Percentiles rank a stretch among this genome's conserved stretches.
phyloP scores from a whole-genome alignment of 1,284 basidiomycete species.

The Ganoderma resinaceum region DNA sequence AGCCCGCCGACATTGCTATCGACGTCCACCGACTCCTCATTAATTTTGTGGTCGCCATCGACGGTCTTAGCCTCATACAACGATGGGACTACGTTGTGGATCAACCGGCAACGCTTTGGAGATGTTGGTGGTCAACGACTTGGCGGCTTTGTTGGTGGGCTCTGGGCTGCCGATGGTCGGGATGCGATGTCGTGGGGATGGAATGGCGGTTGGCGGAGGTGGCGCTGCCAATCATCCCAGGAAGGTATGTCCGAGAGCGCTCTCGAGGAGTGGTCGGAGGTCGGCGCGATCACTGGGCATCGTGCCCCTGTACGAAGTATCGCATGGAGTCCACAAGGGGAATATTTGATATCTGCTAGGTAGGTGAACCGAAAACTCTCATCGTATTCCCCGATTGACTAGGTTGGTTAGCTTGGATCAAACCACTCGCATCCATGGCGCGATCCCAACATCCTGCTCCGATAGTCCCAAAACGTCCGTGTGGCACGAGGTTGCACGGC shows the following conservation, averaged over 20 bases:
- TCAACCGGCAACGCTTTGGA: slow-evolving; percentile 88
- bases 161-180: slow-evolving; percentile 71
- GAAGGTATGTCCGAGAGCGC: neutral
- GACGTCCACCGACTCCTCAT: slow-evolving; percentile 90
- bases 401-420: slow-evolving; percentile 68
- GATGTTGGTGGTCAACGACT: slow-evolving; percentile 90
- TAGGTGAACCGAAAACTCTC: slow-evolving; percentile 44
- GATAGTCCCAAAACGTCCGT: slow-evolving; percentile 34
- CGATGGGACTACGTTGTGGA: slow-evolving; percentile 76
- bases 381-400: neutral
- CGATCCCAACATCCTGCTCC: slow-evolving; percentile 39
- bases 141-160: slow-evolving; percentile 88
- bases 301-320: slow-evolving; percentile 79
- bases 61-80: slow-evolving; percentile 49
- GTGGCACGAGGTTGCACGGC: slow-evolving; percentile 91
- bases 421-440: slow-evolving; percentile 87
- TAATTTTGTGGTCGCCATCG: slow-evolving; percentile 91
- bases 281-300: slow-evolving; percentile 85
- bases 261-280: slow-evolving; percentile 68
- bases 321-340: slow-evolving; percentile 84
- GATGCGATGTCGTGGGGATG: slow-evolving; percentile 88
- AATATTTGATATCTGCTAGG: slow-evolving; percentile 87
- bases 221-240: slow-evolving; percentile 53
- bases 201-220: slow-evolving; percentile 91
- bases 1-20: slow-evolving; percentile 72